Percentiles rank a stretch among this genome's conserved stretches.
Evolutionary conservation across 176 grass and related monocot genomes (phyloP).

Genomic region (Neostapfia colusana): DNA sequence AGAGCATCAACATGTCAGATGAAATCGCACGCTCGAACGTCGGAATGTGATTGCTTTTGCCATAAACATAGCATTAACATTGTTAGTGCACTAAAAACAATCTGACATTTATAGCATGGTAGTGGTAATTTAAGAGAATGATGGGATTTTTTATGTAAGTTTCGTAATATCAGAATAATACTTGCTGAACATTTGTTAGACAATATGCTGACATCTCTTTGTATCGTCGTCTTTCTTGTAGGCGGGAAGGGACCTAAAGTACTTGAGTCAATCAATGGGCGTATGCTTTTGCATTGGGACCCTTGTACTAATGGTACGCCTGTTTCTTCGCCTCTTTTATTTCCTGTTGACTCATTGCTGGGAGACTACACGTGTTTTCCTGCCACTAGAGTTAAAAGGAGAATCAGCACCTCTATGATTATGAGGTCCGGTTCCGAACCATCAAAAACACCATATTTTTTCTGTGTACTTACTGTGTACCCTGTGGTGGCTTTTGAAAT

Average conservation of each 20-base stretch:
- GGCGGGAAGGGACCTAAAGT: conserved; percentile 93
- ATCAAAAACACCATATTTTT: conserved; percentile 1
- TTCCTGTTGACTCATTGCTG: not conserved
- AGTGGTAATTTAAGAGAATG: conserved; percentile 2
- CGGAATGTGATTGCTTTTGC: conserved; percentile 8
- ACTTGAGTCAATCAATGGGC: conserved; percentile 89
- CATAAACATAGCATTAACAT: too few species aligned
- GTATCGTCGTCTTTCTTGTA: conserved; percentile 34
- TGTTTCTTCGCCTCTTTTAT: conserved; percentile 19
- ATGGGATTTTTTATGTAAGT: not conserved
- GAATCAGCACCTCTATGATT: not conserved
- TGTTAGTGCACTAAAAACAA: too few species aligned
- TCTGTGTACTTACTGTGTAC: not conserved
- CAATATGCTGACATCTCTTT: conserved; percentile 20
- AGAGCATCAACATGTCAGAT: too few species aligned
- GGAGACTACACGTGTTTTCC: not conserved
- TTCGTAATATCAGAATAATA: not conserved
- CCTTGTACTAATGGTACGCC: conserved; percentile 66
- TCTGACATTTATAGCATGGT: too few species aligned
- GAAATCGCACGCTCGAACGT: not conserved
- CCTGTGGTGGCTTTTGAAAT: not conserved
- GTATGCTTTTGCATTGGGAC: conserved; percentile 67
- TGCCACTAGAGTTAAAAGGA: conserved; percentile 10
- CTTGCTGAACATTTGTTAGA: not conserved
- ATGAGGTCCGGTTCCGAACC: not conserved